Evolutionary conservation across 495 filamentous ascomycete genomes (phyloP).

Genomic region (Penicillium mononematosum): DNA sequence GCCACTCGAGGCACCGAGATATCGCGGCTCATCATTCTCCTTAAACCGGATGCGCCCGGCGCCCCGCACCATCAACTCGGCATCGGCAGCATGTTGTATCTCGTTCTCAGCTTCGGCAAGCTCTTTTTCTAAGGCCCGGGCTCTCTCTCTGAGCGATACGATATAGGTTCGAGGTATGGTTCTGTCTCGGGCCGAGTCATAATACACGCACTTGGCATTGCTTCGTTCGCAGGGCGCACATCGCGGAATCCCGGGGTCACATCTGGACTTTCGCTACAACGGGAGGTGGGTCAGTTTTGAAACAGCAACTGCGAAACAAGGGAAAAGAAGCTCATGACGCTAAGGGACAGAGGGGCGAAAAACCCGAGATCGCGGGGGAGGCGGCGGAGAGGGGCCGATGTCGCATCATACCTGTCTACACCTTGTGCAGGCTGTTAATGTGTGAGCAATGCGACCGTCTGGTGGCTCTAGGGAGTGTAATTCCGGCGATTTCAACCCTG

Average conservation of each 20-base stretch:
- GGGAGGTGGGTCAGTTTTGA: constrained; percentile 1
- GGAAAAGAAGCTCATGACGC: neutral
- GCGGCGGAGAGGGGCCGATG: neutral
- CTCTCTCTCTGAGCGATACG: constrained; percentile 78
- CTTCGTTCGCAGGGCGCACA: constrained; percentile 92
- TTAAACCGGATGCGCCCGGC: constrained; percentile 78
- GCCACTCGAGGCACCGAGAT: constrained; percentile 87
- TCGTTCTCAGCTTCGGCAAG: constrained; percentile 59
- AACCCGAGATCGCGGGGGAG: constrained; percentile 1
- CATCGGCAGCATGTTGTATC: constrained; percentile 65
- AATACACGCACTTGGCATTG: constrained; percentile 88
- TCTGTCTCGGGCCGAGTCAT: constrained; percentile 74
- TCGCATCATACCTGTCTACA: constrained; percentile 71
- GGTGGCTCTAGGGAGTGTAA: constrained; percentile 30
- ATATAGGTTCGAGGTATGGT: constrained; percentile 85
- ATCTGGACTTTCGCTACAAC: constrained; percentile 83
- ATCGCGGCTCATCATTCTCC: constrained; percentile 80
- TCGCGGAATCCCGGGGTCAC: constrained; percentile 84
- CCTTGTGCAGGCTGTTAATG: constrained; percentile 81
- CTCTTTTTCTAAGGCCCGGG: constrained; percentile 73
- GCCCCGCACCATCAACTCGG: constrained; percentile 77
- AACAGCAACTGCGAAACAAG: neutral
- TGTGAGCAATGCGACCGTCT: constrained; percentile 66
- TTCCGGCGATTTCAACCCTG: constrained; percentile 28
- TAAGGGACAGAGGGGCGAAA: constrained; percentile 5